Conservation (phyloP, 2,329 filamentous ascomycete species). For the Penicillium italicum region DNA sequence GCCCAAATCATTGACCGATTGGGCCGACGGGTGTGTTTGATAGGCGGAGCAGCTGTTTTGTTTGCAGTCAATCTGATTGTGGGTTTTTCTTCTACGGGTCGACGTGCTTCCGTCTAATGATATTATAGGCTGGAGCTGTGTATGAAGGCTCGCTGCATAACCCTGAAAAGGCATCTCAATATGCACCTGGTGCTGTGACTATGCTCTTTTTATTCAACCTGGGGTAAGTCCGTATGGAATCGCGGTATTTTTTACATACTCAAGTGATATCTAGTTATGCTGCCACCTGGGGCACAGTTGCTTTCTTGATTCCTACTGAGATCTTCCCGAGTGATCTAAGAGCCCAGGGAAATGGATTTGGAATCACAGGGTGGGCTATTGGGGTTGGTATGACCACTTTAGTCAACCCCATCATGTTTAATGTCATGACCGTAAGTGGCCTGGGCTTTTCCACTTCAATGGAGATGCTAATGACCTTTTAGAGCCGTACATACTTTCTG, state of each 20-base stretch:
- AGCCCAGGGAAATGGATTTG: constrained; percentile 58
- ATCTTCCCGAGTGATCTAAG: constrained; percentile 56
- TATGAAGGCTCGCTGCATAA: constrained; percentile 43
- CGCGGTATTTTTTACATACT: neutral
- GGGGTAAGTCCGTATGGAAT: constrained; percentile 9
- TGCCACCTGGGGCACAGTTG: constrained; percentile 51
- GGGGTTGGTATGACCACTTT: constrained; percentile 55
- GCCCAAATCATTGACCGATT: constrained; percentile 51
- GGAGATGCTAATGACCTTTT: neutral
- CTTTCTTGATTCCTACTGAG: constrained; percentile 53
- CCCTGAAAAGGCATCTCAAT: constrained; percentile 35
- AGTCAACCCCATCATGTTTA: constrained; percentile 53
- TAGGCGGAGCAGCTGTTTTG: constrained; percentile 39
- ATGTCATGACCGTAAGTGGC: constrained; percentile 29
- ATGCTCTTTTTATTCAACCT: constrained; percentile 47
- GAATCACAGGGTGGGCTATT: constrained; percentile 58
- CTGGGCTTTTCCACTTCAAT: neutral
- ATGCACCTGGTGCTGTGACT: constrained; percentile 46
- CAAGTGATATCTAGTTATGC: constrained; percentile 39
- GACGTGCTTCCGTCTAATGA: constrained; percentile 7
- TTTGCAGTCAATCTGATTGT: constrained; percentile 45
- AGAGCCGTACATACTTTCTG: constrained; percentile 51
- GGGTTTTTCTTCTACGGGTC: neutral
- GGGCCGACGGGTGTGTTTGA: constrained; percentile 44
- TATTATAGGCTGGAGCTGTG: constrained; percentile 37